Evolutionary conservation across 2,329 filamentous ascomycete genomes (phyloP), one percentile per base, ranked within the genome.

Genomic region (Exophiala alcalophila): DNA sequence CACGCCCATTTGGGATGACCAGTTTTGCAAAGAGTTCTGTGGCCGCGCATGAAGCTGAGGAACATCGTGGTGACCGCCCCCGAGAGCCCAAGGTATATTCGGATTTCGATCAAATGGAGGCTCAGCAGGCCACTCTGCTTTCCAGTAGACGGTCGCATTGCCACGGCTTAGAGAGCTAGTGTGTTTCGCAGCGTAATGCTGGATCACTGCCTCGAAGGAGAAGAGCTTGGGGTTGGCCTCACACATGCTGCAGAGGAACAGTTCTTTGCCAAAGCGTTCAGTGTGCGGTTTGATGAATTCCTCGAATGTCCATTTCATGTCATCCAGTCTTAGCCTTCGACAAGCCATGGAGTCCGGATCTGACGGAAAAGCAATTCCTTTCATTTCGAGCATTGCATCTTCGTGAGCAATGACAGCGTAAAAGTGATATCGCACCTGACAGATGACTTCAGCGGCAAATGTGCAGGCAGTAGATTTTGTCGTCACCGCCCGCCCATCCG

Each of bases 301-400:
- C 57, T 90, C 85, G 60, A 85, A 90, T 20, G 90, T 70, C 80
- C 83, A 91, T 63, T 85, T 90, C 85, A 92, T 89, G 58, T 90
- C 88, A 59, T 91, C 86, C 53, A 92, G 66, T 1, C 82, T 84
- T 38, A 91, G 69, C 58, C 74, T 81, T 59, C 78, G 73, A 37
- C 24, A 46, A 8, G 34, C 30, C 9, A 42, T 20, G 18, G 73
- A 78, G 54, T 72, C 76, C 5, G 77, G 71, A 0, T 72, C 76
- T 49, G 74, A 66, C 2, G 68, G 65, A 26, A 54, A 44, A 9
- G 37, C 50, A 15, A 41, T 49, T 12, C 43, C 70, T 68, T 41
- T 68, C 51, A 50, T 63, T 66, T 23, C 76, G 71, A 38, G 72
- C 67, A 68, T 66, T 26, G 67, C 67, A 38, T 73, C 71, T 38